Evolutionary conservation across 2,329 filamentous ascomycete genomes (phyloP), one percentile per base, ranked within the genome.

Genomic region (Amauroascus niger): DNA sequence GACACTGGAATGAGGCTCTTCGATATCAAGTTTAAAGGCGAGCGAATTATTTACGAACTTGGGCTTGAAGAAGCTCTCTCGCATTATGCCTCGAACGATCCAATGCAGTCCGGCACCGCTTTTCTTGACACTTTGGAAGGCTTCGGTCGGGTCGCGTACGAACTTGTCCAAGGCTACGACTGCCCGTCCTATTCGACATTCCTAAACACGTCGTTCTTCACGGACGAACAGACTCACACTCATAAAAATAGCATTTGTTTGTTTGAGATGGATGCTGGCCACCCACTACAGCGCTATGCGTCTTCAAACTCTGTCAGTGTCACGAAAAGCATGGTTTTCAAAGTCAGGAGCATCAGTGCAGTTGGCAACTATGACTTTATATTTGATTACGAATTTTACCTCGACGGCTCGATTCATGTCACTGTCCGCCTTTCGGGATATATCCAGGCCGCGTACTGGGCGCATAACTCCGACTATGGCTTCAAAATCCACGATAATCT

Each of bases 181-280:
- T 65, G 63, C 51, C 63, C 63, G 22, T 54, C 58, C 2, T 60
- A 63, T 47, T 60, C 63, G 16, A 64, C 57, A 7, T 64, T 61
- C 30, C 54, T 64, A 20, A 62, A 65, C 53, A 59, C 58, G 13
- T 61, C 60, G 9, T 60, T 62, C 52, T 71, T 63, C 35, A 59
- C 63, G 52, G 11, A 52, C 8, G 55, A 58, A 28, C 16, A 37
- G 14, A 60, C 46, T 6, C 22, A 44, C 28, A 49, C 33, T 11
- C 74, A 79, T 51, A 64, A 68, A 1, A 72, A 77, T 61, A 74
- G 72, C 54, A 73, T 83, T 40, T 83, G 80, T 59, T 55, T 81
- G 26, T 81, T 81, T 55, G 79, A 81, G 61, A 71, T 68, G 50
- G 74, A 74, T 14, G 65, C 74, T 0, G 74, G 74, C 40, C 75